Evolutionary conservation across 371 early-diverging fungal species (phyloP).

Genomic region (Mortierella sp.): DNA sequence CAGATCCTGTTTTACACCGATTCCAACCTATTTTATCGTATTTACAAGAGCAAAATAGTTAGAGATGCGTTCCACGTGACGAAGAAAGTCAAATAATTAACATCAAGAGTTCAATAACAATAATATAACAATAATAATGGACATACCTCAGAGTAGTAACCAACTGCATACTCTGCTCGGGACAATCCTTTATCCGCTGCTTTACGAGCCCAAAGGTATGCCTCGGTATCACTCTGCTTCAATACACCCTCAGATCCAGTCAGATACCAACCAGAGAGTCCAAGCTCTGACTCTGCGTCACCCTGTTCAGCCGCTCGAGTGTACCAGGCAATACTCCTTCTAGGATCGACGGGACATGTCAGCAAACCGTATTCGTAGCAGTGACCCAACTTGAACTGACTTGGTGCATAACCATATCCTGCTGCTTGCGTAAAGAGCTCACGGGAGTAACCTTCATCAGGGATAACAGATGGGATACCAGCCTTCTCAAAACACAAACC

Average conservation of each 20-base stretch:
- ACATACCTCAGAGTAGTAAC: constrained; percentile 80
- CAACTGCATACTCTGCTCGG: constrained; percentile 91
- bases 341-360: constrained; percentile 74
- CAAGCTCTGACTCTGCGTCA: constrained; percentile 90
- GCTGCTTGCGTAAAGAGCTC: constrained; percentile 81
- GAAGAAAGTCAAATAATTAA: too few species aligned
- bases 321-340: constrained; percentile 78
- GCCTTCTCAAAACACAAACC: constrained; percentile 80
- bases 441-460: constrained; percentile 80
- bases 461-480: constrained; percentile 75
- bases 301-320: constrained; percentile 89
- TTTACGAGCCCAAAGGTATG: constrained; percentile 88
- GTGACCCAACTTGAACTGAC: constrained; percentile 82
- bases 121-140: background rate
- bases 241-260: constrained; percentile 85
- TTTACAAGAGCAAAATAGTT: constrained; percentile 22
- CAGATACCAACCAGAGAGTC: constrained; percentile 79
- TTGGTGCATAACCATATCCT: constrained; percentile 80
- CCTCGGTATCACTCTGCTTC: constrained; percentile 85
- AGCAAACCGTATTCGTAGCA: constrained; percentile 85
- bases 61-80: background rate
- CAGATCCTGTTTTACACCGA: constrained; percentile 76
- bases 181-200: constrained; percentile 90
- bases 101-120: background rate
- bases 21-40: constrained; percentile 59